Percentiles rank a stretch among this genome's conserved stretches.
Evolutionary conservation across 2,329 filamentous ascomycete genomes (phyloP).

Genomic region (Aureobasidium sp.): DNA sequence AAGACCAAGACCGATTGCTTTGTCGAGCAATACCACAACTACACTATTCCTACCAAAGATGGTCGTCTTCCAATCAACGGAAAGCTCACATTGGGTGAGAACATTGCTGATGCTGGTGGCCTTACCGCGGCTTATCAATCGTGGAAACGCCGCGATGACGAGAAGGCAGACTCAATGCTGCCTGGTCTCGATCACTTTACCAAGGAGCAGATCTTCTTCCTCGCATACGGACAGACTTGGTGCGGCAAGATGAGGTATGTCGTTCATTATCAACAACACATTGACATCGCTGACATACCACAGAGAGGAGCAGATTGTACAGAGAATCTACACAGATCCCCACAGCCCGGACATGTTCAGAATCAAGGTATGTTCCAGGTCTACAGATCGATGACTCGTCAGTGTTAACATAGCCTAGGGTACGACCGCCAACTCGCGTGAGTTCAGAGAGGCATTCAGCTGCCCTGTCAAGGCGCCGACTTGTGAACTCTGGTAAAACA

Average conservation of each 20-base stretch:
- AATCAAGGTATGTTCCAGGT: constrained; percentile 21
- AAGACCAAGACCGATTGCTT: constrained; percentile 55
- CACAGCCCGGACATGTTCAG: constrained; percentile 58
- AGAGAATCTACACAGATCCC: constrained; percentile 52
- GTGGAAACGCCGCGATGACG: constrained; percentile 52
- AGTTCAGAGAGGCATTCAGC: constrained; percentile 59
- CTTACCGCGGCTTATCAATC: constrained; percentile 54
- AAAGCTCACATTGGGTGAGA: constrained; percentile 56
- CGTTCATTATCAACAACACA: no score
- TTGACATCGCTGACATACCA: neutral
- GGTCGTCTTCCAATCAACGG: constrained; percentile 55
- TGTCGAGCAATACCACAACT: constrained; percentile 57
- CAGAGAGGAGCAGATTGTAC: constrained; percentile 49
- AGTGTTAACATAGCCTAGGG: constrained; percentile 29
- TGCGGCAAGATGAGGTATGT: constrained; percentile 48
- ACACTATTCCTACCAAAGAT: constrained; percentile 49
- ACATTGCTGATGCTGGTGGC: constrained; percentile 64
- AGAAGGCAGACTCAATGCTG: constrained; percentile 45
- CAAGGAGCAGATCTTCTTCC: constrained; percentile 62
- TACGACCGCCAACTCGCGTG: constrained; percentile 58
- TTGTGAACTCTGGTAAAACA: constrained; percentile 67
- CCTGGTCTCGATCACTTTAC: constrained; percentile 55
- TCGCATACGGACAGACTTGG: constrained; percentile 42
- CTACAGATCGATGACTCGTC: no score
- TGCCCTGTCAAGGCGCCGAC: constrained; percentile 58